Conservation (phyloP, 495 filamentous ascomycete genomes). For the Oidiodendron maius region DNA sequence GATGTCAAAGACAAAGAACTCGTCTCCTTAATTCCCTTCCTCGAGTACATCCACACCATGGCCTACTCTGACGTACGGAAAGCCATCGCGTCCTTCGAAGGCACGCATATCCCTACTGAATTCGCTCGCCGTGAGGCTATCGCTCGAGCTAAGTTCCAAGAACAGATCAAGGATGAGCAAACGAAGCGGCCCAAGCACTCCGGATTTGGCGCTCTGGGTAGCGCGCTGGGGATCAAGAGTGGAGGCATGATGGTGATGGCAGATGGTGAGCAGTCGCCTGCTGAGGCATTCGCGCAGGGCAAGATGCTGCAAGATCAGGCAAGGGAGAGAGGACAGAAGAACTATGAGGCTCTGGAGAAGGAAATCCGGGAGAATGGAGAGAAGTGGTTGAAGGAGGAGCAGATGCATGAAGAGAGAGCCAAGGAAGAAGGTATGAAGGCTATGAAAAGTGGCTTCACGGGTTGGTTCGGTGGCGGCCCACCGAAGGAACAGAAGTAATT, state of each 20-base stretch:
- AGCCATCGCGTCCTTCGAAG: slow-evolving; percentile 82
- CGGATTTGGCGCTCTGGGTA: slow-evolving; percentile 57
- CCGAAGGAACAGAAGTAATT: background rate
- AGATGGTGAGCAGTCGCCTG: slow-evolving; percentile 56
- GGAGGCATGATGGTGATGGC: slow-evolving; percentile 42
- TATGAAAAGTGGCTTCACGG: slow-evolving; percentile 50
- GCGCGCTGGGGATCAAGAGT: slow-evolving; percentile 69
- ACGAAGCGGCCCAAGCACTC: slow-evolving; percentile 44
- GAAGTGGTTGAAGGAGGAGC: slow-evolving; percentile 91
- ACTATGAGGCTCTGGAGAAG: slow-evolving; percentile 81
- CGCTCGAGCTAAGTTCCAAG: slow-evolving; percentile 72
- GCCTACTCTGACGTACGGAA: slow-evolving; percentile 76
- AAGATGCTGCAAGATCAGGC: slow-evolving; percentile 95
- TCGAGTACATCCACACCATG: slow-evolving; percentile 96
- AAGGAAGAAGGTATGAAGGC: slow-evolving; percentile 86
- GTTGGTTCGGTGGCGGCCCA: slow-evolving; percentile 33
- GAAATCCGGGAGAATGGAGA: slow-evolving; percentile 88
- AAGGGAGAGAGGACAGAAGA: slow-evolving; percentile 81
- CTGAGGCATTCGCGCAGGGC: slow-evolving; percentile 72
- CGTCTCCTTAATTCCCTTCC: slow-evolving; percentile 84
- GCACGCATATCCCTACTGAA: slow-evolving; percentile 77
- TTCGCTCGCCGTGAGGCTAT: slow-evolving; percentile 84
- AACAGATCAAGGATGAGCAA: slow-evolving; percentile 65
- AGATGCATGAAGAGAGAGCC: slow-evolving; percentile 73
- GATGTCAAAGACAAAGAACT: slow-evolving; percentile 75